Evolutionary conservation across 2,329 filamentous ascomycete species (phyloP), one percentile per base, ranked within the genome.

Genomic region (Pseudocercospora vitis): DNA sequence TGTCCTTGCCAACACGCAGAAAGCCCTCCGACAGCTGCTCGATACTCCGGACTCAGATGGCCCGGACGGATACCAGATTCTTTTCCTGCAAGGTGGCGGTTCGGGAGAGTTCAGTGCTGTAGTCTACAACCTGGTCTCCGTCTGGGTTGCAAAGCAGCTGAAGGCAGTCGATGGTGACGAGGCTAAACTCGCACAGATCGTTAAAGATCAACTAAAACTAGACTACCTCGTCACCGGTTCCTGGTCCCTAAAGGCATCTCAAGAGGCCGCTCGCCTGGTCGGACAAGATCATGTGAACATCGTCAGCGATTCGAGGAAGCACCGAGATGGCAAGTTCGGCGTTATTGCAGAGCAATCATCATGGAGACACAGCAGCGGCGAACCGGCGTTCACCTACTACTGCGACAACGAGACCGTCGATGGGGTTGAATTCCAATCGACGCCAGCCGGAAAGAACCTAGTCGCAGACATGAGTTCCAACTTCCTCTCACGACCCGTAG

Each of bases 371-470:
- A 82, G 79, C 12, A 71, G 75, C 6, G 87, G 84, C 33, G 77
- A 83, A 61, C 77, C 82, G 32, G 77, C 90, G 0, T 79, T 95
- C 65, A 86, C 92, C 1, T 97, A 96, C 73, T 91, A 84, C 71
- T 96, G 92, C 71, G 88, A 91, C 71, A 97, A 97, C 65, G 91
- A 97, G 77, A 96, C 90, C 0, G 89, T 95, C 4, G 90, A 96
- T 65, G 91, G 91, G 28, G 90, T 97, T 14, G 92, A 97, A 69
- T 96, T 95, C 63, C 89, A 87, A 4, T 73, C 65, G 3, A 86
- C 88, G 67, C 92, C 92, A 19, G 74, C 85, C 59, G 80, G 85
- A 47, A 70, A 70, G 26, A 81, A 95, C 55, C 87, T 97, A 4
- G 86, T 96, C 4, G 90, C 89, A 16, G 92, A 97, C 72, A 95